These are phyloP conservation scores for Trichoderma koningiopsis DNA, from an alignment of 2,329 filamentous ascomycete species.

Conservation along the genomic window DNA sequence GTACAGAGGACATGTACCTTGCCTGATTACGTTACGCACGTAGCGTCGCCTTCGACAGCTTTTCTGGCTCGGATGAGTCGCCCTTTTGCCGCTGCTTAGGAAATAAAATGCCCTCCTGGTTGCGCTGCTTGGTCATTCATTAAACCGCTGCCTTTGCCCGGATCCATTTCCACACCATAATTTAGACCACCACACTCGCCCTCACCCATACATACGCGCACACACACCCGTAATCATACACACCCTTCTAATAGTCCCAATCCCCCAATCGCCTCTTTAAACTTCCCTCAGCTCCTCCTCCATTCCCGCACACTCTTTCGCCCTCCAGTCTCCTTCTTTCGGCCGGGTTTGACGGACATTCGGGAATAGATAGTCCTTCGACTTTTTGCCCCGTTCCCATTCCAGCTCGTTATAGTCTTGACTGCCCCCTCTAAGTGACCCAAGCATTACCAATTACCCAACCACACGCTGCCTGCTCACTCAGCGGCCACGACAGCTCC, in stretches of 20 bases:
- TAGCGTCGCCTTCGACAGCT: neutral
- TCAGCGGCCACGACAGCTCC: slow-evolving; percentile 15
- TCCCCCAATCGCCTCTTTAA: neutral
- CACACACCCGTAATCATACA: slow-evolving; percentile 5
- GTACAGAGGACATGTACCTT: neutral
- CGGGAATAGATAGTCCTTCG: slow-evolving; percentile 14
- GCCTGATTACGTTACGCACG: neutral
- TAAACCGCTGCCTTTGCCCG: neutral
- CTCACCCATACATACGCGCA: neutral
- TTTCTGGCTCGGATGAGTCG: neutral
- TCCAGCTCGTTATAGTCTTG: neutral
- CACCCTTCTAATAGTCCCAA: neutral
- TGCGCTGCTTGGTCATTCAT: neutral
- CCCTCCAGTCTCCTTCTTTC: neutral
- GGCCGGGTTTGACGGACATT: slow-evolving; percentile 21
- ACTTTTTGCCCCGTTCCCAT: slow-evolving; percentile 12
- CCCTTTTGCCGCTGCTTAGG: neutral
- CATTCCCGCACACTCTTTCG: neutral
- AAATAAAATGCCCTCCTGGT: neutral
- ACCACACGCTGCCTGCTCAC: slow-evolving; percentile 19
- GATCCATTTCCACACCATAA: neutral
- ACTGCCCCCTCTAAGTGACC: slow-evolving; percentile 9
- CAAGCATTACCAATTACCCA: slow-evolving; percentile 23
- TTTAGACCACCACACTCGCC: neutral
- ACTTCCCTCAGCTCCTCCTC: neutral